Evolutionary conservation across 257 asterid species (phyloP).

Genomic region (Salvia hispanica): DNA sequence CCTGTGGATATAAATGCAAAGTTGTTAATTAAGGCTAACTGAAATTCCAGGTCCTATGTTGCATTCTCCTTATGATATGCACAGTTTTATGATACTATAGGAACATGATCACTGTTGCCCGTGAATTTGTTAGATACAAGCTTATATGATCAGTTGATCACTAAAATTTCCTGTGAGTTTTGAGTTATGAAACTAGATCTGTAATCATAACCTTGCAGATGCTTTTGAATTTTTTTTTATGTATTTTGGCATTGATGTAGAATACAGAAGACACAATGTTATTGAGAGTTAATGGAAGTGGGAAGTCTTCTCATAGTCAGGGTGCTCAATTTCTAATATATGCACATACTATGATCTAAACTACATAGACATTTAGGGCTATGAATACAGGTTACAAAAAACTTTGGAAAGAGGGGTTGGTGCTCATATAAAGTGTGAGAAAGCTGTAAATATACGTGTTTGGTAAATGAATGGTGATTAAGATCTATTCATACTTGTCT

Average conservation of each 20-base stretch:
- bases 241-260: slow-evolving; percentile 4
- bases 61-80: slow-evolving; percentile 10
- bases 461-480: not conserved
- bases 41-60: slow-evolving; percentile 1
- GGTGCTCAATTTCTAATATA: not conserved
- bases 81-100: not conserved
- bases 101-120: not conserved
- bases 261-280: not conserved
- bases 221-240: not conserved
- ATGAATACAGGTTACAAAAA: slow-evolving; percentile 4
- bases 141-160: not conserved
- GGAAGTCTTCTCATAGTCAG: slow-evolving; percentile 8
- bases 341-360: not conserved
- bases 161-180: not conserved
- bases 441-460: not conserved
- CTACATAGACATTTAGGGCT: not conserved
- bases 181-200: slow-evolving; percentile 5
- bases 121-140: not conserved
- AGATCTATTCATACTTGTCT: slow-evolving; percentile 14
- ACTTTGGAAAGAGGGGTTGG: slow-evolving; percentile 10
- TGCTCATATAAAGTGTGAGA: slow-evolving; percentile 7
- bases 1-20: not conserved
- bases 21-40: slow-evolving; percentile 1
- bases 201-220: not conserved
- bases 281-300: slow-evolving; percentile 16